phyloP scores from a whole-genome alignment of 768 basidiomycete genomes.

The Suillus subalutaceus region DNA sequence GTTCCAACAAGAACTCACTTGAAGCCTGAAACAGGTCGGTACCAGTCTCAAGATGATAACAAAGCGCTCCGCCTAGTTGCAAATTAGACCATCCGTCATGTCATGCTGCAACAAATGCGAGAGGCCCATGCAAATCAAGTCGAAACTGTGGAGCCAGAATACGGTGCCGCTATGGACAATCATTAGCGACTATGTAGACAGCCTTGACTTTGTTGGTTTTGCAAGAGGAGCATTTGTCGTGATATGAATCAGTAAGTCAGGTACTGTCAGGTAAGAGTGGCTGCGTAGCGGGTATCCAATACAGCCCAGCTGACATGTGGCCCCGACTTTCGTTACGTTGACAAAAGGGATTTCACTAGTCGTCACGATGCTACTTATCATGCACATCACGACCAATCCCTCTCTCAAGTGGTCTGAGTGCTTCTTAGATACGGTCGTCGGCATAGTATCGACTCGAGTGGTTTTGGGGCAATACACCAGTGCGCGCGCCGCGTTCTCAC shows the following conservation, averaged over 20 bases:
- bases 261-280: not conserved
- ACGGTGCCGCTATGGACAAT: not conserved
- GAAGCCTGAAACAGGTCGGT: not conserved
- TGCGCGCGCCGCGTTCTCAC: not conserved
- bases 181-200: not conserved
- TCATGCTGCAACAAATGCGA: not conserved
- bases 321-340: not conserved
- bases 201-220: not conserved
- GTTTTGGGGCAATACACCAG: not conserved
- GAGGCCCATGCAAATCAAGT: not conserved
- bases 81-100: not conserved
- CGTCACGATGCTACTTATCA: not conserved
- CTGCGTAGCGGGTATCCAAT: not conserved
- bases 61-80: not conserved
- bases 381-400: not conserved
- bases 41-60: not conserved
- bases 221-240: not conserved
- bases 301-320: not conserved
- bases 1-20: not conserved
- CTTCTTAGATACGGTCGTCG: not conserved
- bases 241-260: not conserved
- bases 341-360: not conserved
- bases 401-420: not conserved
- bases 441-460: not conserved
- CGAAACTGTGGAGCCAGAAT: not conserved